Percentiles rank a stretch among this genome's conserved stretches.
phyloP scores from a whole-genome alignment of 495 filamentous ascomycete species.

The Daldinia decipiens region DNA sequence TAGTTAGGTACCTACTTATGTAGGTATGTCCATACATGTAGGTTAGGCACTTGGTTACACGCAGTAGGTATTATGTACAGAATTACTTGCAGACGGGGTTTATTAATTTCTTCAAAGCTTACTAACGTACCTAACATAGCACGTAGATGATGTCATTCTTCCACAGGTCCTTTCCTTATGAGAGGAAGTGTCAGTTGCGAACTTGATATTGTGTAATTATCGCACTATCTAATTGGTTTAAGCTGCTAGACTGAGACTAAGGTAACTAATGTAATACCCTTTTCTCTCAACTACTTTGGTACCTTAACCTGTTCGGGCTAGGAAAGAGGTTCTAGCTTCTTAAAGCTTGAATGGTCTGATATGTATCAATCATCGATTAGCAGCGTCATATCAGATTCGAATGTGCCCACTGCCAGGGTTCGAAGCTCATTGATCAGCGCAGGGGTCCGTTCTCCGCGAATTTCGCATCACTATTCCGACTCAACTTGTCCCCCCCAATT shows the following conservation, averaged over 20 bases:
- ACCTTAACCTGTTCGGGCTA: slow-evolving; percentile 23
- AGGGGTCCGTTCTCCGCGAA: slow-evolving; percentile 33
- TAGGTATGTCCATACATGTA: too few relatives aligned
- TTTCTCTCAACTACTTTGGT: not conserved
- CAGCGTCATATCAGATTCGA: slow-evolving; percentile 29
- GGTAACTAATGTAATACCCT: not conserved
- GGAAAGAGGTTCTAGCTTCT: not conserved
- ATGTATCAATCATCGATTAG: slow-evolving; percentile 22
- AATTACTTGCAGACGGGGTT: slow-evolving; percentile 2
- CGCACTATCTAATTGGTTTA: slow-evolving; percentile 19
- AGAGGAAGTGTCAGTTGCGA: slow-evolving; percentile 8
- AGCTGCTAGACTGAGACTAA: not conserved
- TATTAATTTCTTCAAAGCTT: not conserved
- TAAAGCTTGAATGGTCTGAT: slow-evolving; percentile 13
- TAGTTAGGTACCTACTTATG: too few relatives aligned
- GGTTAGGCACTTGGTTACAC: not conserved
- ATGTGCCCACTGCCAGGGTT: slow-evolving; percentile 25
- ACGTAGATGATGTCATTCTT: slow-evolving; percentile 26
- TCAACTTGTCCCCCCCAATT: not conserved
- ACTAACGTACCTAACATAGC: slow-evolving; percentile 24
- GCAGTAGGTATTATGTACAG: not conserved
- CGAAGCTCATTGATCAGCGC: slow-evolving; percentile 39
- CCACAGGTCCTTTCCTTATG: slow-evolving; percentile 7
- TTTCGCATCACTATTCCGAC: slow-evolving; percentile 19
- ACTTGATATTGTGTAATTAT: slow-evolving; percentile 10